Base-by-base conservation (phyloP, 805 yeast species). In the Ogataea paraovalis region DNA sequence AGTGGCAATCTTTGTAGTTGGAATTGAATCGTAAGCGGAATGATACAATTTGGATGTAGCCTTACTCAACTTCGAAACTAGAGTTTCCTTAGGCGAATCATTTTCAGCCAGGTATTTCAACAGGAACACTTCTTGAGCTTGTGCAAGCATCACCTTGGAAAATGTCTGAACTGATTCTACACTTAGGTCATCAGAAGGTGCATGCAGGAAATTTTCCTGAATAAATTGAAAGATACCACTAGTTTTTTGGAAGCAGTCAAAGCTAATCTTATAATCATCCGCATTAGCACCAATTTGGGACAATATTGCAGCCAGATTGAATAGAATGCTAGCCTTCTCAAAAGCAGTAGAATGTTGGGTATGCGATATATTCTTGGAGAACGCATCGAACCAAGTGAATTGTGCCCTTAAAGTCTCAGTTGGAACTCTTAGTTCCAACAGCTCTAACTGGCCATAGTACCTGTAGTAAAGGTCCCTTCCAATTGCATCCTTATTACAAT, bases 371-470 rank as follows among this genome's bases (percentile, higher is more conserved):
- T 70, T 54, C 7, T 69, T 68, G 44, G 72, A 69, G 59, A 82
- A 87, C 4, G 94, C 84, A 61, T 91, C 96, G 54, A 69, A 68
- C 98, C 98, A 92, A 0, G 80, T 74, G 63, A 91, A 92, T 46
- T 76, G 74, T 10, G 85, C 61, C 48, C 74, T 72, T 25, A 52
- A 52, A 3, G 75, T 69, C 44, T 72, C 73, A 48, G 82, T 74
- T 1, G 97, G 94, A 19, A 92, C 65, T 45, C 97, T 72, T 54
- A 88, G 67, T 51, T 86, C 90, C 42, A 94, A 67, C 12, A 88
- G 76, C 59, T 91, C 96, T 51, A 94, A 64, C 61, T 85, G 94
- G 14, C 87, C 87, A 60, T 82, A 89, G 65, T 92, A 92, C 46
- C 77, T 76, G 61, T 79, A 82, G 53, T 82, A 74, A 18, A 82